phyloP scores from a whole-genome alignment of 768 basidiomycete genomes.

The Tylopilus intermedius region DNA sequence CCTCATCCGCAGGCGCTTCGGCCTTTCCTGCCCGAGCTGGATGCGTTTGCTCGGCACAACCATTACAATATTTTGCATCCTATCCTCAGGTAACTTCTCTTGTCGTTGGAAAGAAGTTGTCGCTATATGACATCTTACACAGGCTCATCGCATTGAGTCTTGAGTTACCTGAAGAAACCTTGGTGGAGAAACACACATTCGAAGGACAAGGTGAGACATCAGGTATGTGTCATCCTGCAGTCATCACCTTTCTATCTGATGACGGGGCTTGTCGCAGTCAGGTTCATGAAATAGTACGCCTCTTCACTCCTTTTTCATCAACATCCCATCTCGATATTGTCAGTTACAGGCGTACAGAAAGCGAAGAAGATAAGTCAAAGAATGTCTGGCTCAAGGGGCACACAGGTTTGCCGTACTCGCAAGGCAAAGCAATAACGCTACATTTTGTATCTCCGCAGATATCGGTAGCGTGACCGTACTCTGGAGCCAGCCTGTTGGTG shows the following conservation, averaged over 20 bases:
- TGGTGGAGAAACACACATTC: constrained; percentile 45
- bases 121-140: not conserved
- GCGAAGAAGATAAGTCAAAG: constrained; percentile 46
- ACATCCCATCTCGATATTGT: not conserved
- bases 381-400: constrained; percentile 60
- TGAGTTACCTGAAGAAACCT: constrained; percentile 48
- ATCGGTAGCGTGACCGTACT: constrained; percentile 52
- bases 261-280: constrained; percentile 31
- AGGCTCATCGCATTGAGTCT: constrained; percentile 48
- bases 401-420: constrained; percentile 34
- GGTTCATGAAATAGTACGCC: constrained; percentile 60
- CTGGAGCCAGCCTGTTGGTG: constrained; percentile 57
- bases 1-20: constrained; percentile 45
- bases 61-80: constrained; percentile 48
- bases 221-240: constrained; percentile 22
- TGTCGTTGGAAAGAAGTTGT: not conserved
- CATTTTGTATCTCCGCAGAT: constrained; percentile 44
- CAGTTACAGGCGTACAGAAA: constrained; percentile 46
- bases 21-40: constrained; percentile 49
- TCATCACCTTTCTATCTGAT: not conserved
- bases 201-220: constrained; percentile 37
- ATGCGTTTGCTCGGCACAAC: constrained; percentile 45
- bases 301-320: not conserved
- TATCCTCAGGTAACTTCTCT: constrained; percentile 35
- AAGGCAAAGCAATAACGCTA: not conserved